Conservation (phyloP, 352 stramenopile genomes). For the Aphanomyces euteiches region DNA sequence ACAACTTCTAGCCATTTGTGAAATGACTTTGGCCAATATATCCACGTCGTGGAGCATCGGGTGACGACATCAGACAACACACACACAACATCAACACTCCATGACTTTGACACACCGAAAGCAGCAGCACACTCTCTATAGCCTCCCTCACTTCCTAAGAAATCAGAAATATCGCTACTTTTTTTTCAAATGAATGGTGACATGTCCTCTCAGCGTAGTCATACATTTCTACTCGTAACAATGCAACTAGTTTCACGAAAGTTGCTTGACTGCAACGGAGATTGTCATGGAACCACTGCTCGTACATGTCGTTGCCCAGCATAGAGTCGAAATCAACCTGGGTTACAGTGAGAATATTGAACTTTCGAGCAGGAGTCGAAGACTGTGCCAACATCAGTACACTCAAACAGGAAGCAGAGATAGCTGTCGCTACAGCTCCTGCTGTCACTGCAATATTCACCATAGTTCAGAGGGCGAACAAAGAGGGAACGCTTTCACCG, state of each 20-base stretch:
- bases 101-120: constrained; percentile 10
- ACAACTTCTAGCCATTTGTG: constrained; percentile 1
- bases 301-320: background rate
- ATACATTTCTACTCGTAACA: background rate
- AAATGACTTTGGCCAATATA: background rate
- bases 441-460: background rate
- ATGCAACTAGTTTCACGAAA: background rate
- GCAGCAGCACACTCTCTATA: background rate
- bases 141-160: background rate
- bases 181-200: background rate
- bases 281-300: constrained; percentile 16
- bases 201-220: background rate
- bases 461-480: no score
- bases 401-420: no score
- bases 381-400: background rate
- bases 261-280: constrained; percentile 4
- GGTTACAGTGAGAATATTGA: constrained; percentile 13
- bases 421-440: background rate
- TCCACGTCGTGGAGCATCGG: background rate
- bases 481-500: no score
- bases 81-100: background rate
- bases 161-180: no score
- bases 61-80: background rate
- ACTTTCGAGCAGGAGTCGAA: background rate
- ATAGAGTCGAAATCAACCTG: constrained; percentile 9